Evolutionary conservation across 139 green algal species (phyloP).

Genomic region (Picochlorum costavermella): DNA sequence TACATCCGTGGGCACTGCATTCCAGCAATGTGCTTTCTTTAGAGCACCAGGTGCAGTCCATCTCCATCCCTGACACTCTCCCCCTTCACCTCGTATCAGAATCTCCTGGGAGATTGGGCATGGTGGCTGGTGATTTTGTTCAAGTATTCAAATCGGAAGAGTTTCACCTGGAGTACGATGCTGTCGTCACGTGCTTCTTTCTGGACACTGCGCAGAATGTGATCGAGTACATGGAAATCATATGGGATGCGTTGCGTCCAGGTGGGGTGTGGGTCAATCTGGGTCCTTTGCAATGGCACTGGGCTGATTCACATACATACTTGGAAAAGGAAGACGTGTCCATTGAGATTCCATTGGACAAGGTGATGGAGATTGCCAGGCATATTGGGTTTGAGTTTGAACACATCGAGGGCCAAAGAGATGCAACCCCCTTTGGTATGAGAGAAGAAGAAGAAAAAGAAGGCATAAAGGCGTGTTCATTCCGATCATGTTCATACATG

Average conservation of each 20-base stretch:
- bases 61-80: slow-evolving; percentile 62
- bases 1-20: slow-evolving; percentile 70
- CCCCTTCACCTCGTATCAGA: slow-evolving; percentile 38
- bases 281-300: slow-evolving; percentile 94
- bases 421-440: not conserved
- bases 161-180: slow-evolving; percentile 63
- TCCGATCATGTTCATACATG: slow-evolving; percentile 2
- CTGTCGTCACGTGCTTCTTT: slow-evolving; percentile 94
- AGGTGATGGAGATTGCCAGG: slow-evolving; percentile 44
- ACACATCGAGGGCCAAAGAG: not conserved
- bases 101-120: slow-evolving; percentile 34
- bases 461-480: too few relatives aligned
- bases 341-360: slow-evolving; percentile 67
- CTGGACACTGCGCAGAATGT: slow-evolving; percentile 98
- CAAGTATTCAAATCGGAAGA: slow-evolving; percentile 66
- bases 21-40: slow-evolving; percentile 64
- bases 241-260: slow-evolving; percentile 27
- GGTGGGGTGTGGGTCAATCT: slow-evolving; percentile 87
- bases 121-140: slow-evolving; percentile 94
- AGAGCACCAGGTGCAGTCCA: slow-evolving; percentile 61
- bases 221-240: slow-evolving; percentile 86
- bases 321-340: slow-evolving; percentile 38
- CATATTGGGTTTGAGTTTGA: slow-evolving; percentile 42
- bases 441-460: not conserved
- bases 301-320: slow-evolving; percentile 49